These are phyloP conservation scores for Saprolegnia parasitica DNA, from an alignment of 352 stramenopile genomes.

Conservation along the genomic window DNA sequence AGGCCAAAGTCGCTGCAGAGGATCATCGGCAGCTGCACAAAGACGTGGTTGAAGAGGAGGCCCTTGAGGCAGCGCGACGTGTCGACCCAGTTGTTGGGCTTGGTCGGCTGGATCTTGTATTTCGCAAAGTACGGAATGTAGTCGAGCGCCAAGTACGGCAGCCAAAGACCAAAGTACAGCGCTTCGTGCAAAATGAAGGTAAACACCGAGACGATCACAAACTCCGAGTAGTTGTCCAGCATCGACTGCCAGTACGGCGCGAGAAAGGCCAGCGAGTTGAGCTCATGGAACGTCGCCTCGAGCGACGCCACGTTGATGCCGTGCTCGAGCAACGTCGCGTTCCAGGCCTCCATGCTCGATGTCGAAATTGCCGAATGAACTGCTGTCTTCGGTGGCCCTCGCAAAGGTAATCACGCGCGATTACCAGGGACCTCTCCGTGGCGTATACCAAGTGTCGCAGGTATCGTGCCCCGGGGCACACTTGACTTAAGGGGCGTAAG, in stretches of 20 bases:
- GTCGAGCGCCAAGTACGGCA: conserved; percentile 28
- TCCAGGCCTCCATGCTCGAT: conserved; percentile 23
- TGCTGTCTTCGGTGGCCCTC: not conserved
- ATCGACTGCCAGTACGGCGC: conserved; percentile 28
- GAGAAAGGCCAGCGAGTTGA: conserved; percentile 26
- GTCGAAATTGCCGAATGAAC: not conserved
- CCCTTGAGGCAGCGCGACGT: conserved; percentile 29
- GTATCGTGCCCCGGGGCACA: not conserved
- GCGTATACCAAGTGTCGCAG: conserved; percentile 12
- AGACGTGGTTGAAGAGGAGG: conserved; percentile 28
- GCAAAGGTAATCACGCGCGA: conserved; percentile 19
- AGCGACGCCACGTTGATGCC: conserved; percentile 9
- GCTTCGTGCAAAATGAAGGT: conserved; percentile 30
- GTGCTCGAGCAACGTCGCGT: conserved; percentile 28
- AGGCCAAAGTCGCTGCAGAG: conserved; percentile 29
- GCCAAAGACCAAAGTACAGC: conserved; percentile 29
- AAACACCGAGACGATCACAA: conserved; percentile 28
- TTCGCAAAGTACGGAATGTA: conserved; percentile 30
- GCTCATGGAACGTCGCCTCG: conserved; percentile 27
- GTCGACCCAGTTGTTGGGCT: conserved; percentile 20
- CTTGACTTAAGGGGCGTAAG: no score
- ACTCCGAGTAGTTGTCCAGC: conserved; percentile 29
- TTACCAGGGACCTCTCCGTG: conserved; percentile 18
- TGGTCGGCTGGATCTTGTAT: conserved; percentile 29
- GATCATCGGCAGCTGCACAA: conserved; percentile 31